Base-by-base conservation (phyloP, 139 green algal species). In the Chlamydomonas sphaeroides region DNA sequence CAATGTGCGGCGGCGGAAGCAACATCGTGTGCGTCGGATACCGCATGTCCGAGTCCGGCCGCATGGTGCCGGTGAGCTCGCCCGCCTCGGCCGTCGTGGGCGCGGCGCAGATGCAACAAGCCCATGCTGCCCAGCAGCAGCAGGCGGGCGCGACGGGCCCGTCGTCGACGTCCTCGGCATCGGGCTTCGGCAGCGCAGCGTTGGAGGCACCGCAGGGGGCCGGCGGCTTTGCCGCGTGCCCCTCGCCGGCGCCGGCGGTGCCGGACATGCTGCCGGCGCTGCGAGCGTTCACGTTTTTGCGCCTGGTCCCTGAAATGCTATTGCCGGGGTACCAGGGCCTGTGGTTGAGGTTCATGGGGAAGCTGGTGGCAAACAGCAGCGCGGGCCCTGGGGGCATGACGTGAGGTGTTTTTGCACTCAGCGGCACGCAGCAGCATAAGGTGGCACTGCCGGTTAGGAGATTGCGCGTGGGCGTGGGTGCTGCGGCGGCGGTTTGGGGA, bases 231-330 rank as follows among this genome's bases (percentile, higher is more conserved):
- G 33, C 11, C 30, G 32, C 41, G 14, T 86, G 53, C 30, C 49
- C 48, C 26, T 79, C 63, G 80, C 48, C 63, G 48, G 63, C 63
- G 80, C 48, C 63, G 48, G 63, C 51, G 33, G 6, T 23, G 32
- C 68, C 33, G 33, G 72, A 79, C 35, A 26, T 70, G 66, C 86
- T 97, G 63, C 94, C 95, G 2, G 78, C 89, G 10, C 92, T 98
- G 90, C 89, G 93, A 17, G 85, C 87, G 18, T 95, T 98, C 78
- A 98, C 94, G 33, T 98, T 98, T 73, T 72, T 98, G 79, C 85
- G 95, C 11, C 81, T 98, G 10, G 91, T 89, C 3, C 90, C 89
- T 20, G 93, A 96, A 65, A 92, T 98, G 84, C 84, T 96, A 80
- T 78, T 88, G 68, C 91, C 90, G 2, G 67, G 72, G 1, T 93